Conservation (phyloP, 2,329 filamentous ascomycete genomes). For the Ascochyta lentis region DNA sequence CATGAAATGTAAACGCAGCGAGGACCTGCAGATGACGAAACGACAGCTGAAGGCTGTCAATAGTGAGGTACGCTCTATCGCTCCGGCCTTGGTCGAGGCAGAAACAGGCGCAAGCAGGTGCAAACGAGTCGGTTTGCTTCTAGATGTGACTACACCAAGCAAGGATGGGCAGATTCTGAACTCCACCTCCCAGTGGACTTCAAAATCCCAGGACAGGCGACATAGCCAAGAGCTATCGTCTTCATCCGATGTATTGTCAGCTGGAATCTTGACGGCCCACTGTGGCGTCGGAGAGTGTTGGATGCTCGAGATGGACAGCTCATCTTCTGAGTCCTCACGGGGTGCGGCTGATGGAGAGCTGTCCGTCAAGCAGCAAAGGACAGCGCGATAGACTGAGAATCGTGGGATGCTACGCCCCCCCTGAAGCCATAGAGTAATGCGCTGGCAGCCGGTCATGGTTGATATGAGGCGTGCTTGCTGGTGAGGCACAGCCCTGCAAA, state of each 20-base stretch:
- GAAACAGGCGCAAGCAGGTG: neutral
- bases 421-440: conserved; percentile 28
- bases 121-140: conserved; percentile 7
- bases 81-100: neutral
- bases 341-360: conserved; percentile 26
- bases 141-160: conserved; percentile 4
- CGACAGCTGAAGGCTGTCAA: conserved; percentile 16
- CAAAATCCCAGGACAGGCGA: conserved; percentile 14
- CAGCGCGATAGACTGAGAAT: conserved; percentile 13
- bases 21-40: conserved; percentile 34
- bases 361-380: conserved; percentile 18
- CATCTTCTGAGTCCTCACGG: conserved; percentile 23
- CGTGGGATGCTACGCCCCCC: conserved; percentile 22
- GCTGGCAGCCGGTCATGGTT: conserved; percentile 33
- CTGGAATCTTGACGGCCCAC: conserved; percentile 26
- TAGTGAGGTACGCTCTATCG: conserved; percentile 7
- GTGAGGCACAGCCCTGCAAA: conserved; percentile 34
- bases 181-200: conserved; percentile 20
- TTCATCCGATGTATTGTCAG: conserved; percentile 23
- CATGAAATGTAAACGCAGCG: conserved; percentile 34
- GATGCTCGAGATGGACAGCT: conserved; percentile 4
- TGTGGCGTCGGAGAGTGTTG: conserved; percentile 25
- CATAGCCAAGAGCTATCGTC: conserved; percentile 21
- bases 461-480: conserved; percentile 26
- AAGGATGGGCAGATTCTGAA: conserved; percentile 21